Percentiles rank a stretch among this genome's conserved stretches.
These are phyloP conservation scores for Eucalyptus marginata DNA, from an alignment of 345 rosid species.

Conservation along the genomic window DNA sequence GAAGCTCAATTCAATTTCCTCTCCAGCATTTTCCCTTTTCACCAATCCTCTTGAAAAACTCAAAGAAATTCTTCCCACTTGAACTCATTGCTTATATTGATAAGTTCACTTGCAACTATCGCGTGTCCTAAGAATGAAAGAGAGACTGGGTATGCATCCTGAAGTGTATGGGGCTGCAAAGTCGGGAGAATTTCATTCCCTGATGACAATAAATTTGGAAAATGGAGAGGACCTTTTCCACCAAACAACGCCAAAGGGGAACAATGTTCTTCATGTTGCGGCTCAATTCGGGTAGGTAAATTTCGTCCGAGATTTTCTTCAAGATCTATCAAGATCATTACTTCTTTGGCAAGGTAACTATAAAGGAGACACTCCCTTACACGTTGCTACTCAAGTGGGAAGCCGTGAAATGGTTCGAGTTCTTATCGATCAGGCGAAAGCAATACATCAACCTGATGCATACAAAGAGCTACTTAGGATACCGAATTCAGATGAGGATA, in stretches of 20 bases:
- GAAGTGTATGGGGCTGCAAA: rapidly evolving
- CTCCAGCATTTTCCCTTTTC: neutral
- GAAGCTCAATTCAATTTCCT: neutral
- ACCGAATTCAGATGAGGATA: neutral
- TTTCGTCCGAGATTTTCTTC: neutral
- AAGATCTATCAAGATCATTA: neutral
- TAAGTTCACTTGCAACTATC: neutral
- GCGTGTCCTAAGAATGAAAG: rapidly evolving
- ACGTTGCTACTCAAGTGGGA: too few relatives aligned
- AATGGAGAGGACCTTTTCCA: neutral
- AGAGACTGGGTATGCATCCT: neutral
- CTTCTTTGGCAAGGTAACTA: rapidly evolving
- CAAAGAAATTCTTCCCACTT: neutral
- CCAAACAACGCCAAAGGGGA: neutral
- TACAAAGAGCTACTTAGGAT: neutral
- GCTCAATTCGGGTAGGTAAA: rapidly evolving
- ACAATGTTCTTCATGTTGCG: neutral
- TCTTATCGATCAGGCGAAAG: too few relatives aligned
- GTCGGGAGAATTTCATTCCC: neutral
- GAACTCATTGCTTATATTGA: neutral
- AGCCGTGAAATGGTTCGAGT: too few relatives aligned
- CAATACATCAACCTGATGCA: neutral
- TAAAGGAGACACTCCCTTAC: too few relatives aligned
- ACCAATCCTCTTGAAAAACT: neutral
- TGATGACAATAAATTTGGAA: neutral